Evolutionary conservation across 352 stramenopile species (phyloP), one percentile per base, ranked within the genome.

Genomic region (Pythium utonaiense): DNA sequence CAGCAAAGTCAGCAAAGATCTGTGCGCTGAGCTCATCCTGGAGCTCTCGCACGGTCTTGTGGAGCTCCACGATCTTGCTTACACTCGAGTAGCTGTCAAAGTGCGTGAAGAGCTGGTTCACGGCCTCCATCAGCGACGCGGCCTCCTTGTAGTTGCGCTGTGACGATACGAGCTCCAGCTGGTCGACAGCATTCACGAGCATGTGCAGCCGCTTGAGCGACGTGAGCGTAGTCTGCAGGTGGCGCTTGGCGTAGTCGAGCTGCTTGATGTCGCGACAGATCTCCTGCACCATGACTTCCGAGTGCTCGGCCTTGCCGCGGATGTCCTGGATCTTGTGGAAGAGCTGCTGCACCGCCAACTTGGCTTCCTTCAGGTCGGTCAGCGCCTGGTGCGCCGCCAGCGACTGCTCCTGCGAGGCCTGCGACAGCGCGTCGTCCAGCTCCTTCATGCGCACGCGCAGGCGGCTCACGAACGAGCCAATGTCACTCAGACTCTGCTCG

Each of bases 241-340:
- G 95, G 19, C 89, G 86, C 73, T 99, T 99, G 41, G 97, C 96
- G 67, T 95, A 97, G 85, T 99, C 97, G 10, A 99, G 83, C 57
- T 98, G 90, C 74, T 99, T 99, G 72, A 99, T 99, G 73, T 99
- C 97, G 24, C 91, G 80, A 53, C 96, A 99, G 51, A 99, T 99
- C 74, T 99, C 96, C 55, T 98, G 78, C 10, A 99, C 97, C 77
- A 98, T 98, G 41, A 91, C 70, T 71, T 99, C 96, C 25, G 83
- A 97, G 69, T 98, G 91, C 57, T 96, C 85, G 10, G 96, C 96
- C 73, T 98, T 98, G 25, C 72, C 67, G 67, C 91, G 88, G 36
- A 99, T 98, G 36, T 96, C 83, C 34, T 87, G 71, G 40, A 99
- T 98, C 58, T 98, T 96, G 62, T 84, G 66, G 57, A 95, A 91